Conservation (phyloP, 192 early-diverging fungal species). For the Gonapodya sp. region DNA sequence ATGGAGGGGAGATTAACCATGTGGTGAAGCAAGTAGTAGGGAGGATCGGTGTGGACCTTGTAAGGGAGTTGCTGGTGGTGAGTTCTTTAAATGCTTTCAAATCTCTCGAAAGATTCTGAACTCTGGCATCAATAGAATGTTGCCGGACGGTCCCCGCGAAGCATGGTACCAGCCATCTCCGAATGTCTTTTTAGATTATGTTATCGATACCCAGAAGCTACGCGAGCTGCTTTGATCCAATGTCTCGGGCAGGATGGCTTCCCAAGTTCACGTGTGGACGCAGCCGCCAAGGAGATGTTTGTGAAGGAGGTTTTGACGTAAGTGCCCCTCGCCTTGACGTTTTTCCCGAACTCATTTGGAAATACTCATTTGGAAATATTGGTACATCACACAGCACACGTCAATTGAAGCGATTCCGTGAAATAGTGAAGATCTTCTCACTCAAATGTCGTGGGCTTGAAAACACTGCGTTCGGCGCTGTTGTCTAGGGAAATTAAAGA, state of each 20-base stretch:
- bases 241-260: slow-evolving; percentile 18
- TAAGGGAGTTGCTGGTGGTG: not conserved
- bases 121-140: slow-evolving; percentile 4
- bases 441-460: slow-evolving; percentile 19
- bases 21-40: not conserved
- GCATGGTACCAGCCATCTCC: slow-evolving; percentile 12
- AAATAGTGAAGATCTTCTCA: slow-evolving; percentile 18
- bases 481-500: slow-evolving; percentile 10
- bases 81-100: not conserved
- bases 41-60: not conserved
- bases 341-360: too few relatives aligned
- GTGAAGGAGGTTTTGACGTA: slow-evolving; percentile 16
- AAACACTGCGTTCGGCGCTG: slow-evolving; percentile 19
- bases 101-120: not conserved
- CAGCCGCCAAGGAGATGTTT: slow-evolving; percentile 18
- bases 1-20: not conserved
- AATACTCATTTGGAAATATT: too few relatives aligned
- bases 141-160: slow-evolving; percentile 16
- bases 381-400: slow-evolving; percentile 11
- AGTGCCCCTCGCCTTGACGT: not conserved
- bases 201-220: slow-evolving; percentile 16
- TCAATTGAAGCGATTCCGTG: slow-evolving; percentile 14
- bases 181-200: slow-evolving; percentile 16
- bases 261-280: slow-evolving; percentile 11
- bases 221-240: slow-evolving; percentile 6